Conservation (phyloP, 306 rosid genomes). For the Lotus japonicus region DNA sequence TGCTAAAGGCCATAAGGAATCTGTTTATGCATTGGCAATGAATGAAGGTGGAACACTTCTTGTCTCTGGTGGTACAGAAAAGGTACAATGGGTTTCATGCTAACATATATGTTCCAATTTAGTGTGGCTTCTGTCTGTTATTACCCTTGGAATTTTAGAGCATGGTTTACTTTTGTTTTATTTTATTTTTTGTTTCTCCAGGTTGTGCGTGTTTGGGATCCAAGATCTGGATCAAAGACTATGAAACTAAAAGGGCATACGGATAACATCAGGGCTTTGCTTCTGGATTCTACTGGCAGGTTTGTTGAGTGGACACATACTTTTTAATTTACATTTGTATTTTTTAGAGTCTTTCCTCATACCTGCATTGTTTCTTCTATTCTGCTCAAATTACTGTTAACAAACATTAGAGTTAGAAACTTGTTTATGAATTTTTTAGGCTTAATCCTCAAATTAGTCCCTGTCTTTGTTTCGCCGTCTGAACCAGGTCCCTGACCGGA, state of each 20-base stretch:
- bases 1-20: conserved; percentile 94
- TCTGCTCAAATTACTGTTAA: background rate
- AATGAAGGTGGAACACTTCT: conserved; percentile 81
- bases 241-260: conserved; percentile 93
- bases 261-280: conserved; percentile 89
- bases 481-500: too few relatives aligned
- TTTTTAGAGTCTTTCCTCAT: background rate
- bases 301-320: conserved; percentile 25
- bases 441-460: too few relatives aligned
- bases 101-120: conserved; percentile 18
- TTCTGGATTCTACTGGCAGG: conserved; percentile 96
- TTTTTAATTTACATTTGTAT: conserved; percentile 16
- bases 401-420: conserved; percentile 6
- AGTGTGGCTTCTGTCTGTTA: conserved; percentile 3
- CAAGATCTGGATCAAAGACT: conserved; percentile 92
- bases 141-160: background rate
- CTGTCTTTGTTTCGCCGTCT: too few relatives aligned
- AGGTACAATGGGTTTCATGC: conserved; percentile 45
- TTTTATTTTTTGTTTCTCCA: conserved; percentile 6
- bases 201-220: conserved; percentile 99
- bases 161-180: background rate
- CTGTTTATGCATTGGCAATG: conserved; percentile 97
- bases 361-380: background rate
- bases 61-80: conserved; percentile 98
- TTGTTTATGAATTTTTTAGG: background rate